phyloP scores from a whole-genome alignment of 78 protist species.

The Emiliania huxleyi region DNA sequence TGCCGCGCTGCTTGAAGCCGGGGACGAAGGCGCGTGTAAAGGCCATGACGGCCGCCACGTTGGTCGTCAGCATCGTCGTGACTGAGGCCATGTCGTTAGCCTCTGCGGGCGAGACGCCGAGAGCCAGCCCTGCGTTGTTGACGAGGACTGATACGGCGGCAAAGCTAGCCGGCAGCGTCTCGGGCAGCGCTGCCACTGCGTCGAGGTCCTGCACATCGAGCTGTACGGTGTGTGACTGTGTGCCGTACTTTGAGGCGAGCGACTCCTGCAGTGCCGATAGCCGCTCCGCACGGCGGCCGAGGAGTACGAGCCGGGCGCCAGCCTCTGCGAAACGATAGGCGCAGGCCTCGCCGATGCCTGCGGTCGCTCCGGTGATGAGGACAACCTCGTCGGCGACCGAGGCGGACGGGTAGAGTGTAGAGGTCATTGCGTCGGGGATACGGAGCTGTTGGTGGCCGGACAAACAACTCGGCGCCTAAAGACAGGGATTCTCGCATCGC shows the following conservation, averaged over 20 bases:
- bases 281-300: conserved; percentile 63
- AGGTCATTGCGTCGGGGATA: no score
- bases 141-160: conserved; percentile 49
- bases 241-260: neutral
- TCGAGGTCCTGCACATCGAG: conserved; percentile 53
- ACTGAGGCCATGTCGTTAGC: neutral
- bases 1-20: conserved; percentile 47
- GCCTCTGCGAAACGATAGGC: conserved; percentile 60
- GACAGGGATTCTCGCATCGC: no score
- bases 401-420: neutral
- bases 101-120: neutral
- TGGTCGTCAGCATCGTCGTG: conserved; percentile 37
- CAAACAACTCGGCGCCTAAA: no score
- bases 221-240: neutral
- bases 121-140: conserved; percentile 70
- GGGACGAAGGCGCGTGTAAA: conserved; percentile 45
- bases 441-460: no score
- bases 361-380: conserved; percentile 61
- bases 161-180: conserved; percentile 45
- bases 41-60: conserved; percentile 63
- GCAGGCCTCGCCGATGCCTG: conserved; percentile 69
- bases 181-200: conserved; percentile 40
- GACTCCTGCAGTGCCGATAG: conserved; percentile 34
- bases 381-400: neutral
- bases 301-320: conserved; percentile 58